Base-by-base conservation (phyloP, 1,284 basidiomycete species). In the Marasmius fiardii region DNA sequence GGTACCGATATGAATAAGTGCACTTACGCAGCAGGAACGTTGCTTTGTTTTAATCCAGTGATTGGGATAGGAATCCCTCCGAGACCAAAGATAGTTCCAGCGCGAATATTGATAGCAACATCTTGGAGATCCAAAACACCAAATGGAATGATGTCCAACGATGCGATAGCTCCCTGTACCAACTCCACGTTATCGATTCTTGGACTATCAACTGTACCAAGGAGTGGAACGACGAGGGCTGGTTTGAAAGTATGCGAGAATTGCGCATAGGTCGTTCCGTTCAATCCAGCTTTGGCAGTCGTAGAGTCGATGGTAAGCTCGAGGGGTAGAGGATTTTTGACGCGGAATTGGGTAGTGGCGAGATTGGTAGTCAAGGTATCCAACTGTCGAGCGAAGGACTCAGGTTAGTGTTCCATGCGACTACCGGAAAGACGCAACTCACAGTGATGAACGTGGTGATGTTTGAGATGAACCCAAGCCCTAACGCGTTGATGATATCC, bases 251-350 rank as follows among this genome's bases (percentile, higher is more conserved):
- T 71, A 52, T 77, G 72, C 56, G 68, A 64, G 64, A 79, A 78
- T 4, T 62, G 61, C 16, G 75, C 73, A 55, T 65, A 76, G 48
- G 68, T 67, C 4, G 73, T 77, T 18, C 67, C 69, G 54, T 77
- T 76, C 54, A 78, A 58, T 10, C 76, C 74, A 18, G 76, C 74
- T 33, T 63, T 61, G 58, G 68, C 70, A 49, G 60, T 65, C 35
- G 77, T 71, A 28, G 63, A 63, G 60, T 78, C 72, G 56, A 78
- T 67, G 33, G 74, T 74, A 48, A 79, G 66, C 58, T 77, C 75
- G 28, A 78, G 62, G 26, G 67, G 60, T 35, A 79, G 73, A 2
- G 75, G 74, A 63, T 78, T 79, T 55, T 72, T 66, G 33, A 71
- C 76, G 75, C 33, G 35, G 37, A 52, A 52, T 16, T 33, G 44